phyloP scores from a whole-genome alignment of 1,284 basidiomycete genomes.

The Microstroma glucosiphilum region DNA sequence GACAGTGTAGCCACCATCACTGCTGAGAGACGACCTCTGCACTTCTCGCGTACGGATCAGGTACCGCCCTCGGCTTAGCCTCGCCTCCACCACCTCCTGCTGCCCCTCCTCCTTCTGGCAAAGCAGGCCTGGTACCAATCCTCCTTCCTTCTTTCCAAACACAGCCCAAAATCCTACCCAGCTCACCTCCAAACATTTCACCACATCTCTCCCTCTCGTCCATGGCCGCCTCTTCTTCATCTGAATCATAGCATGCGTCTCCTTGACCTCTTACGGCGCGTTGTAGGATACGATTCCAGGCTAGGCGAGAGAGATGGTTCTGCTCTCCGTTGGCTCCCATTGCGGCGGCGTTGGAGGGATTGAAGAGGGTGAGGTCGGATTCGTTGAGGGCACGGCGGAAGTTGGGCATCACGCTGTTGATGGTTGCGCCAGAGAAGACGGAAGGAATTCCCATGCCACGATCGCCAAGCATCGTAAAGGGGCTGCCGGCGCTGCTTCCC shows the following conservation, averaged over 20 bases:
- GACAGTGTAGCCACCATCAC: too few relatives aligned
- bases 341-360: too few relatives aligned
- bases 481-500: not conserved
- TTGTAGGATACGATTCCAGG: conserved; percentile 40
- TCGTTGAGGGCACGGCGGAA: not conserved
- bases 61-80: too few relatives aligned
- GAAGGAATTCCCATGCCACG: not conserved
- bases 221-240: conserved; percentile 33
- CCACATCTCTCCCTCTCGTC: conserved; percentile 26
- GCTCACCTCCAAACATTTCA: conserved; percentile 26
- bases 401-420: not conserved
- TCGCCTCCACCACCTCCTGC: too few relatives aligned
- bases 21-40: too few relatives aligned
- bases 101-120: too few relatives aligned
- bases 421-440: not conserved
- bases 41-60: too few relatives aligned
- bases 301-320: conserved; percentile 23
- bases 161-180: conserved; percentile 28
- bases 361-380: not conserved
- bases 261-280: conserved; percentile 38
- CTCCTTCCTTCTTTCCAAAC: conserved; percentile 1
- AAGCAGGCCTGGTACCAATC: not conserved
- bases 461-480: not conserved
- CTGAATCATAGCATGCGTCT: conserved; percentile 41
- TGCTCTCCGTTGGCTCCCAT: not conserved